Evolutionary conservation across 1,139 yeast genomes (phyloP), one percentile per base, ranked within the genome.

Genomic region (Debaryomycetaceae sp.): DNA sequence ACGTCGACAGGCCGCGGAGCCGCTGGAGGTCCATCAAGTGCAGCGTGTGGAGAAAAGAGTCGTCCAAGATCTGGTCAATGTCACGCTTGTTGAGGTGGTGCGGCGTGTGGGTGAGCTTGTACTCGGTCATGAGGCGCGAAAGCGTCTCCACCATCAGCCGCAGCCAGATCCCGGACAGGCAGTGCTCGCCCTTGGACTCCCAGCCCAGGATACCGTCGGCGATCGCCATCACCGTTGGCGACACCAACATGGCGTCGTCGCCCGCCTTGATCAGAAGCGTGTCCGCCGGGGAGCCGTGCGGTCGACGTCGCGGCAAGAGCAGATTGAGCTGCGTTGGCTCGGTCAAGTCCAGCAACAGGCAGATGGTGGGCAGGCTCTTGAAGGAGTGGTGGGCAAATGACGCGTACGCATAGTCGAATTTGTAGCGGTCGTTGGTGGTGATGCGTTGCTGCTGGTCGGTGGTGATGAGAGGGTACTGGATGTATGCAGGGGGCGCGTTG

Each of bases 191-290:
- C 40, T 65, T 50, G 42, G 65, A 51, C 55, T 71, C 73, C 81
- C 81, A 75, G 3, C 79, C 79, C 18, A 75, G 66, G 6, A 75
- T 78, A 0, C 82, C 82, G 46, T 75, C 82, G 2, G 82, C 81
- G 6, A 75, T 65, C 1, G 76, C 81, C 32, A 75, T 44, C 18
- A 75, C 65, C 5, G 73, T 62, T 1, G 78, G 75, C 3, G 78
- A 70, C 3, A 72, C 72, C 28, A 75, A 53, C 73, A 74, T 71
- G n/a, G 81, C 78, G 45, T 75, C 82, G 40, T 75, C 82, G 2
- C 81, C 81, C 8, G 75, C 75, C 40, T 68, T 68, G 27, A 74
- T 61, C 8, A 75, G 67, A 5, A 73, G 49, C 0, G 80, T 73
- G 39, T 72, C 78, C 16, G 59, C 60, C 0, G 77, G 77, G 8